Conservation (phyloP, 2,329 filamentous ascomycete genomes). For the Ambrosiella cleistominuta region DNA sequence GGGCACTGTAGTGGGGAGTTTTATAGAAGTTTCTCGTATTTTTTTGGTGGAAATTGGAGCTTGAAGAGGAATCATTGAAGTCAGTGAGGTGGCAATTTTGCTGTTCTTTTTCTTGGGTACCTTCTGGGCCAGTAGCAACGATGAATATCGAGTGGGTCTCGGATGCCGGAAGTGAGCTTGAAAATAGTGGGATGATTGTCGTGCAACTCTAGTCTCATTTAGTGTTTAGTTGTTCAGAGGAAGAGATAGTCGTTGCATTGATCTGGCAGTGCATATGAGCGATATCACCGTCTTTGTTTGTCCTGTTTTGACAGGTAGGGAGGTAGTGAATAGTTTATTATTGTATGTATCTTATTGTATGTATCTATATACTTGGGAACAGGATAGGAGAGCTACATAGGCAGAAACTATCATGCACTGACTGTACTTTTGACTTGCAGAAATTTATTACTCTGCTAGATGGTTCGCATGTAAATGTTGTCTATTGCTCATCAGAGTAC, state of each 20-base stretch:
- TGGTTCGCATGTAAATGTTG: no score
- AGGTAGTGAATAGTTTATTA: no score
- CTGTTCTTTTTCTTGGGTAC: background rate
- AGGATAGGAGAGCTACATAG: no score
- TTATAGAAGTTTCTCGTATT: no score
- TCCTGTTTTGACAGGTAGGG: no score
- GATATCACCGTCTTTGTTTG: background rate
- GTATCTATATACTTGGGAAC: no score
- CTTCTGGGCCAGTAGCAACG: background rate
- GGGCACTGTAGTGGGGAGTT: no score
- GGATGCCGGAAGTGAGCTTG: constrained; percentile 1
- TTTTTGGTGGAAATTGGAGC: background rate
- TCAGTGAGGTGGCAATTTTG: background rate
- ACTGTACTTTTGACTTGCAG: no score
- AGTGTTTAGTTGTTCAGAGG: background rate
- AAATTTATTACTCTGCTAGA: no score
- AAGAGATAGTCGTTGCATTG: background rate
- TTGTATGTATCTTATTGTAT: no score
- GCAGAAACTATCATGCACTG: no score
- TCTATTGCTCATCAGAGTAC: no score
- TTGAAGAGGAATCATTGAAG: background rate
- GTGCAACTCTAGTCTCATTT: constrained; percentile 2
- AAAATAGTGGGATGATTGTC: constrained; percentile 2
- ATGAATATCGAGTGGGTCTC: background rate
- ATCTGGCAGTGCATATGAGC: background rate